phyloP scores from a whole-genome alignment of 148 eudicot genomes.

The Rhododendron simsii region DNA sequence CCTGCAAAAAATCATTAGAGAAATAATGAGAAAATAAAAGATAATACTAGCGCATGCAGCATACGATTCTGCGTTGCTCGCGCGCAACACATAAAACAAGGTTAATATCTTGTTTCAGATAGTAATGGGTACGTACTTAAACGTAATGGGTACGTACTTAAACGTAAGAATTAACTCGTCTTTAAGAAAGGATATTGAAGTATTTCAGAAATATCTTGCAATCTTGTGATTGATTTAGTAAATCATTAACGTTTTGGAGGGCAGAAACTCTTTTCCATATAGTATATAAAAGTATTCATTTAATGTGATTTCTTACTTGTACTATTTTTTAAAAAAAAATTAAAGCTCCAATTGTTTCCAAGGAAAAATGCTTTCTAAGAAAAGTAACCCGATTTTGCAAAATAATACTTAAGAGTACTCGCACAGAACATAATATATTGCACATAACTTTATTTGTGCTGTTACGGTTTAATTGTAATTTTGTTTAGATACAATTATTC shows the following conservation, averaged over 20 bases:
- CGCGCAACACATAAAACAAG: neutral
- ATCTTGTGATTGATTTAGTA: neutral
- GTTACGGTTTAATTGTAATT: too few species aligned
- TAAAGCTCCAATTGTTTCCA: neutral
- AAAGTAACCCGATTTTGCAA: too few species aligned
- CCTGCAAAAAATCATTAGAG: too few species aligned
- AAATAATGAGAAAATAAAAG: too few species aligned
- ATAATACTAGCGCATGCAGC: too few species aligned
- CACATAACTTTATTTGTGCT: too few species aligned
- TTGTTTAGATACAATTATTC: too few species aligned
- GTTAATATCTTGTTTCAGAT: neutral
- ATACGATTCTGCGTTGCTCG: too few species aligned
- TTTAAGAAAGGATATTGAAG: neutral
- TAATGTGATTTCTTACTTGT: neutral
- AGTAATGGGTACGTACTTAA: neutral
- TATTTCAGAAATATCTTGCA: too few species aligned
- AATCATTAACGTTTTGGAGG: neutral
- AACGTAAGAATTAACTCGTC: neutral
- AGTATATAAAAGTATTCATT: neutral
- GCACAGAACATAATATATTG: too few species aligned
- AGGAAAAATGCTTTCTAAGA: neutral
- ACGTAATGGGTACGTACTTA: neutral
- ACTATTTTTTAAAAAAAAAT: neutral
- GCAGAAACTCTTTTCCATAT: neutral
- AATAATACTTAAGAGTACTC: too few species aligned